Conservation (phyloP, 345 rosid species). For the Noccaea bulbosa region DNA sequence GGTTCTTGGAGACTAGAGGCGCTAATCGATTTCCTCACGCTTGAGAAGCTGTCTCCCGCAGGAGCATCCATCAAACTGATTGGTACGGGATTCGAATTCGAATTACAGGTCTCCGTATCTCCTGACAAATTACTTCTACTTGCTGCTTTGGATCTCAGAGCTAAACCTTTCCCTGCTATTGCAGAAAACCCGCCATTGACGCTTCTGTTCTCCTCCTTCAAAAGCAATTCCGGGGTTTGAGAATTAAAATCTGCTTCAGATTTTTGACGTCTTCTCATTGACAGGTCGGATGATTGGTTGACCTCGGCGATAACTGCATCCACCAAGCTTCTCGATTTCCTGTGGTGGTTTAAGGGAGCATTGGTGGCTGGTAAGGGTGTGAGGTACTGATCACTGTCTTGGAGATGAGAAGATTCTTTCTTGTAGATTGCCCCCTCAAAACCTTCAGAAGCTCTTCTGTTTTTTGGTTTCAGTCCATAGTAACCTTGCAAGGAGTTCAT, state of each 20-base stretch:
- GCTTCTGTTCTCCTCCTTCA: constrained; percentile 56
- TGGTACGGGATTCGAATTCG: constrained; percentile 35
- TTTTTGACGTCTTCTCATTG: constrained; percentile 64
- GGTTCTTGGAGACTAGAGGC: constrained; percentile 72
- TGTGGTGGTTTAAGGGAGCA: constrained; percentile 50
- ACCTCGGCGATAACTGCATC: constrained; percentile 54
- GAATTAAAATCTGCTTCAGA: constrained; percentile 54
- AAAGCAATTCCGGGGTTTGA: constrained; percentile 55
- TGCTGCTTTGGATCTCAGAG: constrained; percentile 66
- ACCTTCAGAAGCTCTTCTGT: constrained; percentile 49
- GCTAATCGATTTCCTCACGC: constrained; percentile 78
- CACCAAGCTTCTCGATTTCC: constrained; percentile 65
- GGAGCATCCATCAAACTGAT: constrained; percentile 41
- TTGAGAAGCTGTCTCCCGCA: constrained; percentile 45
- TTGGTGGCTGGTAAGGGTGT: constrained; percentile 41
- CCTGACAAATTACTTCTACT: constrained; percentile 43
- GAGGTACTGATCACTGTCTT: constrained; percentile 45
- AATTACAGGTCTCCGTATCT: constrained; percentile 44
- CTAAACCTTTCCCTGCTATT: constrained; percentile 58
- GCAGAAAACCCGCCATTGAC: constrained; percentile 49
- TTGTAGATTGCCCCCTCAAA: constrained; percentile 49
- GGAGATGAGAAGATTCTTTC: constrained; percentile 41
- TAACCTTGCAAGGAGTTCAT: constrained; percentile 83
- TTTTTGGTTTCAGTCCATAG: constrained; percentile 63
- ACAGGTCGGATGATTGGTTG: constrained; percentile 46